Evolutionary conservation across 78 protist species (phyloP).

Genomic region (Pelomyxa schiedti): DNA sequence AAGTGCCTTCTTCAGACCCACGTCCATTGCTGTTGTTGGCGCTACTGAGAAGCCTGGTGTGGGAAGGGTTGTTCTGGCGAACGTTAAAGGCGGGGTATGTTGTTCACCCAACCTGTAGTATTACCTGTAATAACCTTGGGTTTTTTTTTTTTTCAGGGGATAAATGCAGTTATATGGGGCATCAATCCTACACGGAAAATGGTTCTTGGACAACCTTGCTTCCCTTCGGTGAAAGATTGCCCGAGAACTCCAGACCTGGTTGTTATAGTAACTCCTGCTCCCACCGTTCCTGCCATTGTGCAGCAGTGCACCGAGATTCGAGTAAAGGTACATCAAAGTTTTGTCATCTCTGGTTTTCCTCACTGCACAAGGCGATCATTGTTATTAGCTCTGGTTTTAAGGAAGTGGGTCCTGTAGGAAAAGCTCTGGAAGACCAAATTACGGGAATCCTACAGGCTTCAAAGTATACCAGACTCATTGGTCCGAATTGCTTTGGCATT

Average conservation of each 20-base stretch:
- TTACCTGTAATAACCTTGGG: too few species aligned
- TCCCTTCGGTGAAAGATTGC: background rate
- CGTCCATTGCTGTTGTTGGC: background rate
- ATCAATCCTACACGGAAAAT: background rate
- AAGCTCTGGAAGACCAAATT: background rate
- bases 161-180: background rate
- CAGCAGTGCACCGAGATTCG: background rate
- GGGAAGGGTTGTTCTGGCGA: too few species aligned
- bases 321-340: too few species aligned
- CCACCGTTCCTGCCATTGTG: background rate
- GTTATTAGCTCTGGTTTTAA: background rate
- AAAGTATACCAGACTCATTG: background rate
- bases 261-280: background rate
- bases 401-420: background rate
- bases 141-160: too few species aligned
- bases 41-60: background rate
- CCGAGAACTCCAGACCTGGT: background rate
- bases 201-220: background rate
- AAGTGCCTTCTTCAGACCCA: background rate
- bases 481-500: background rate
- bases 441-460: background rate
- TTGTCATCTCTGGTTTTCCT: too few species aligned
- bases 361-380: too few species aligned
- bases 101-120: too few species aligned
- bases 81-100: too few species aligned